Conservation (phyloP, 352 stramenopile species). For the Pythium rhizo-oryzae region DNA sequence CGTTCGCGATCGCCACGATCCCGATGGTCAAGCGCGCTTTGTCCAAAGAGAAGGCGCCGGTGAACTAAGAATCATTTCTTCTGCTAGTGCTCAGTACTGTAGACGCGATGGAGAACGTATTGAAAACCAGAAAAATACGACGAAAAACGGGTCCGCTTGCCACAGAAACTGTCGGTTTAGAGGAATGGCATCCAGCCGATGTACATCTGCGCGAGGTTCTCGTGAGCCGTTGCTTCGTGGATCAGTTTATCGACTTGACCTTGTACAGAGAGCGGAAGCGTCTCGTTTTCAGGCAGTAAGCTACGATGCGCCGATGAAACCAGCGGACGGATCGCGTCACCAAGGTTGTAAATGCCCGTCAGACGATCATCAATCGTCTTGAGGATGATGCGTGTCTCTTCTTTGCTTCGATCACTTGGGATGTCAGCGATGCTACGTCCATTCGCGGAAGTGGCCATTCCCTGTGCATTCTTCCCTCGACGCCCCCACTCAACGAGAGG, state of each 20-base stretch:
- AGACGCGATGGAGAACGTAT: background rate
- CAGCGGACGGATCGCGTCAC: conserved; percentile 72
- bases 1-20: conserved; percentile 84
- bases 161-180: conserved; percentile 22
- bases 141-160: conserved; percentile 1
- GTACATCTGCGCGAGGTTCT: conserved; percentile 96
- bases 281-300: conserved; percentile 76
- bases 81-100: background rate
- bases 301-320: conserved; percentile 68
- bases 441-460: conserved; percentile 30
- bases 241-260: conserved; percentile 95
- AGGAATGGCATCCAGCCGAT: conserved; percentile 96
- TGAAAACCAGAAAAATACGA: background rate
- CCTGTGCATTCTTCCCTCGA: conserved; percentile 69
- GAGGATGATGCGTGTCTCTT: conserved; percentile 87
- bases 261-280: conserved; percentile 92
- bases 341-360: conserved; percentile 93
- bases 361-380: conserved; percentile 92
- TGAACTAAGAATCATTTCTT: background rate
- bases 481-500: conserved; percentile 93
- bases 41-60: conserved; percentile 30
- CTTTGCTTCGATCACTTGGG: conserved; percentile 77
- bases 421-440: conserved; percentile 50
- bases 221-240: conserved; percentile 89
- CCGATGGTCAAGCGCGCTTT: conserved; percentile 78